Evolutionary conservation across 768 basidiomycete genomes (phyloP), one percentile per base, ranked within the genome.

Genomic region (Agrocybe pediades): DNA sequence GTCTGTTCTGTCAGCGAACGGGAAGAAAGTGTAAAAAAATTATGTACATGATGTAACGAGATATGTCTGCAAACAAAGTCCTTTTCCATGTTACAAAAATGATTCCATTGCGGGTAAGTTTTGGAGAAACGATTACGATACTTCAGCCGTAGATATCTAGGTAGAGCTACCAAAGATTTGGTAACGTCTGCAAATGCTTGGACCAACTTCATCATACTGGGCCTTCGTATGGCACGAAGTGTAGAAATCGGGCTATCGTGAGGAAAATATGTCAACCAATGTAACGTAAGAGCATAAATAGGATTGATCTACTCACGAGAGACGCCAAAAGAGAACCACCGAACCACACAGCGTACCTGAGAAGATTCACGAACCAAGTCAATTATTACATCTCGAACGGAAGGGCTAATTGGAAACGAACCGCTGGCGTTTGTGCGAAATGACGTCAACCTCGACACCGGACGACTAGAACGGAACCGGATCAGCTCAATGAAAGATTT

Each of bases 391-490:
- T 27, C 21, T 17, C 5, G 41, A 25, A 16, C 2, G 46, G 27
- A 27, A 27, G 17, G 17, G 16, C 19, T 42, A 42, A 49, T 19
- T 46, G 40, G 33, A 41, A 17, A 62, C 74, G 64, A 71, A 95
- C 81, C 95, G 82, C 76, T 98, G 96, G 53, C 93, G 88, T 76
- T 98, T 98, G 81, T 99, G 97, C 8, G 90, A 91, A 66, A 98
- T 97, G 65, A 99, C 96, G 56, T 99, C 95, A 57, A 98, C 95
- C 48, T 98, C 96, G 19, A 98, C 92, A 21, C 97, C 96, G 21
- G 92, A 92, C 7, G 95, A 98, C 92, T 97, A 27, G 43, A 45
- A 3, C 41, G 36, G 46, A 54, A 40, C 50, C 44, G 49, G 46
- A 49, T 58, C 55, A 42, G 50, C 54, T 49, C 40, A 54, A 44